Evolutionary conservation across 2,329 filamentous ascomycete species (phyloP), one percentile per base, ranked within the genome.

Genomic region (Tolypocladium endophyticum): DNA sequence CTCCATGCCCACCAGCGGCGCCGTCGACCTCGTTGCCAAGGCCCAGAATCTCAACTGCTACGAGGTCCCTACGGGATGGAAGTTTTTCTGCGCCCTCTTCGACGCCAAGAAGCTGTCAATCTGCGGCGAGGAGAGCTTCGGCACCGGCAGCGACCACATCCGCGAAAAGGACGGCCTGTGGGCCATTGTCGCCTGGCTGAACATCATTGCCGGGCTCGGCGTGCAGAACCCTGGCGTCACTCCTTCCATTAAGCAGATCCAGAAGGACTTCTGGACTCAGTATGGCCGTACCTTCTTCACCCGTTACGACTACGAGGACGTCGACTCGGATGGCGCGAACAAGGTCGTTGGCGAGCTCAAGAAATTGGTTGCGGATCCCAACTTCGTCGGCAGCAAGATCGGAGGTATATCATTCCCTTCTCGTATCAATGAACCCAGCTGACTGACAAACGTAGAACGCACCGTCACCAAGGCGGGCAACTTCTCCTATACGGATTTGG

Each of bases 261-360:
- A 99, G 79, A 86, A 91, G 69, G 91, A 97, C 73, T 97, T 99
- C 84, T 99, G 94, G 94, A 84, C 85, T 70, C 90, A 86, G 60
- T 99, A 99, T 74, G 94, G 94, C 70, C 92, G 94, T 61, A 97
- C 92, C 38, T 99, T 97, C 82, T 99, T 99, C 84, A 99, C 94
- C 52, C 90, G 94, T 64, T 97, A 97, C 77, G 94, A 99, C 77
- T 99, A 96, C 77, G 94, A 99, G 78, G 85, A 95, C 67, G 92
- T 96, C 65, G 92, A 96, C 78, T 88, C 87, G 55, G 91, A 93
- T 11, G 92, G 90, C 47, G 94, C 94, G 64, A 89, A 89, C 79
- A 93, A 96, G 79, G 87, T 99, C 61, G 88, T 96, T 54, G 87
- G 85, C 60, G 87, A 90, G 69, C 82, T 99, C 70, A 83, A 87